These are phyloP conservation scores for Penicillium expansum DNA, from an alignment of 2,329 filamentous ascomycete species.

Conservation along the genomic window DNA sequence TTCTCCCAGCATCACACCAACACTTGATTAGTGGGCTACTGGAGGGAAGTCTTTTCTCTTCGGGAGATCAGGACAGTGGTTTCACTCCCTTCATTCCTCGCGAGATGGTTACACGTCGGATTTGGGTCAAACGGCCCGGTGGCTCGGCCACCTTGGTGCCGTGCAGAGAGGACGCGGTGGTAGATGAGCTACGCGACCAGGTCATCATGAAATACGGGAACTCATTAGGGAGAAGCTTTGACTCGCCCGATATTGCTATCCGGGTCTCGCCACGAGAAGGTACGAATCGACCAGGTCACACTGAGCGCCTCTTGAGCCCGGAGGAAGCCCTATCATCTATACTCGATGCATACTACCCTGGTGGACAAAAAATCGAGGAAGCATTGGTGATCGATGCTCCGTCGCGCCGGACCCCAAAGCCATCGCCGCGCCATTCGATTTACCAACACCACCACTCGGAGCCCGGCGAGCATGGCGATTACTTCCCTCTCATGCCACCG, in stretches of 20 bases:
- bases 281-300: slow-evolving; percentile 43
- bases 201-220: slow-evolving; percentile 93
- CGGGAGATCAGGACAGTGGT: slow-evolving; percentile 23
- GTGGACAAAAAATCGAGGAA: slow-evolving; percentile 83
- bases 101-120: slow-evolving; percentile 60
- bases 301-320: slow-evolving; percentile 72
- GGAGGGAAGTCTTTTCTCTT: slow-evolving; percentile 25
- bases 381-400: slow-evolving; percentile 89
- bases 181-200: slow-evolving; percentile 91
- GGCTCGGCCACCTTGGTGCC: slow-evolving; percentile 84
- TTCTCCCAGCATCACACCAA: slow-evolving; percentile 41
- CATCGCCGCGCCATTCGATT: slow-evolving; percentile 63
- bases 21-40: slow-evolving; percentile 38
- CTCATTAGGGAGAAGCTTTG: slow-evolving; percentile 81
- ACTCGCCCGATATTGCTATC: slow-evolving; percentile 83
- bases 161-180: slow-evolving; percentile 81
- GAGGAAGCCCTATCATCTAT: slow-evolving; percentile 79
- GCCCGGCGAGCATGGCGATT: slow-evolving; percentile 71
- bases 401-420: slow-evolving; percentile 69
- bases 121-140: slow-evolving; percentile 88
- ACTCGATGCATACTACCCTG: slow-evolving; percentile 78
- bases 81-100: slow-evolving; percentile 19
- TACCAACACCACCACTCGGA: slow-evolving; percentile 56
- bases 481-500: slow-evolving; percentile 73
- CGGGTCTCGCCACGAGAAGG: slow-evolving; percentile 70